Base-by-base conservation (phyloP, 108 stramenopile species). In the Discostella stelligeroides region DNA sequence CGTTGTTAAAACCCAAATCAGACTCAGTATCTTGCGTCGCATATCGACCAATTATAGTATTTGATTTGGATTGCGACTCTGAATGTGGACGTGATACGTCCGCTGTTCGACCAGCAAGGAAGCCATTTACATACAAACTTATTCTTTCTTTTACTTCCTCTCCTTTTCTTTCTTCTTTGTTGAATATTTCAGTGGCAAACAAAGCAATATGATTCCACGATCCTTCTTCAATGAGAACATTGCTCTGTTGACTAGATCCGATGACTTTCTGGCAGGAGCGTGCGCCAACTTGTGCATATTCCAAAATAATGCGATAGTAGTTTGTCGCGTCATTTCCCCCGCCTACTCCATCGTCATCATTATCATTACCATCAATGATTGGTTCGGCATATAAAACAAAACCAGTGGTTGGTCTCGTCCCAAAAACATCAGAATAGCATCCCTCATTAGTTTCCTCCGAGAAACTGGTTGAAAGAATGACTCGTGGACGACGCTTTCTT, bases 341-440 rank as follows among this genome's bases (percentile, higher is more conserved):
- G 4, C 34, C n/a, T n/a, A n/a, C n/a, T n/a, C n/a, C n/a, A n/a
- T n/a, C 55, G 27, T 53, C 20, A 20, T 10, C 21, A 34, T 38
- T 48, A 60, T 61, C 66, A 62, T 43, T 37, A 25, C 54, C 30
- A 49, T 21, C 13, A 47, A 21, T 42, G 62, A 68, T 60, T 63
- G 75, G 75, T 28, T 68, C 66, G 47, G 75, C 75, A 68, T 68
- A 76, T 8, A 76, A 47, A 24, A 68, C 62, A 29, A 76, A 55
- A n/a, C 75, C 75, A 37, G 49, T 17, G 2, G 60, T 59, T 13
- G 66, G 66, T 12, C 51, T 23, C 17, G 11, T 25, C 20, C 49
- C 48, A 47, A 76, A 76, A 37, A 76, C 0, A 66, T 68, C 62
- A 25, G 75, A 76, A 30, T 4, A 29, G 34, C 75, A 76, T 40